Evolutionary conservation across 306 rosid genomes (phyloP).

Genomic region (Lathyrus sativus): DNA sequence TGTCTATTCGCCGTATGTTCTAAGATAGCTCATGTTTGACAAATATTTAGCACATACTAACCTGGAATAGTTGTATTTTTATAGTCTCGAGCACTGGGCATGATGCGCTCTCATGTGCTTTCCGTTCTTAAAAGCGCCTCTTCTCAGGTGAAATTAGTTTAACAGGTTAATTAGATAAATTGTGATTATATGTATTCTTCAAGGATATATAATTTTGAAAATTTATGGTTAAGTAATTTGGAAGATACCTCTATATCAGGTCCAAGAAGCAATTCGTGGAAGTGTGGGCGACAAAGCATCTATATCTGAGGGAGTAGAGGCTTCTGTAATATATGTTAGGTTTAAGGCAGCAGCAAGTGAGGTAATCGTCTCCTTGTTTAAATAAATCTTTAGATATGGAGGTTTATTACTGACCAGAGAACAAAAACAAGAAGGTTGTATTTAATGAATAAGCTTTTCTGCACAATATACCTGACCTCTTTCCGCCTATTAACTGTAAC

Average conservation of each 20-base stretch:
- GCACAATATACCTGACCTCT: conserved; percentile 6
- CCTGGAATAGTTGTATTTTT: conserved; percentile 39
- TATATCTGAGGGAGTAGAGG: conserved; percentile 97
- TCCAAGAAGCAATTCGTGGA: conserved; percentile 84
- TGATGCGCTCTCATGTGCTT: conserved; percentile 90
- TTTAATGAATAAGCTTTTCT: conserved; percentile 30
- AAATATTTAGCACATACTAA: conserved; percentile 31
- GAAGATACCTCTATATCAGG: conserved; percentile 57
- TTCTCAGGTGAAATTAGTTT: conserved; percentile 74
- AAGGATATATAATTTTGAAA: conserved; percentile 21
- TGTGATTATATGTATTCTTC: conserved; percentile 14
- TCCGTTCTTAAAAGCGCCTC: conserved; percentile 90
- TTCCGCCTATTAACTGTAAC: conserved; percentile 37
- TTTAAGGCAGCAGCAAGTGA: conserved; percentile 99
- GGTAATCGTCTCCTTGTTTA: conserved; percentile 48
- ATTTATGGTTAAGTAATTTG: conserved; percentile 26
- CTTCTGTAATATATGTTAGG: conserved; percentile 94
- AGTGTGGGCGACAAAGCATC: conserved; percentile 67
- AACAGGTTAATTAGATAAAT: conserved; percentile 35
- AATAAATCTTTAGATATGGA: conserved; percentile 24
- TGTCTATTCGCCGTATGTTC: conserved; percentile 22
- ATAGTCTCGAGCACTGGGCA: conserved; percentile 95
- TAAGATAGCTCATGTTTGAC: conserved; percentile 16
- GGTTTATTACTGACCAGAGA: conserved; percentile 25
- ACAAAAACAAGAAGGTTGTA: conserved; percentile 14